Evolutionary conservation across 2,329 filamentous ascomycete genomes (phyloP).

Genomic region (Lithohypha guttulata): DNA sequence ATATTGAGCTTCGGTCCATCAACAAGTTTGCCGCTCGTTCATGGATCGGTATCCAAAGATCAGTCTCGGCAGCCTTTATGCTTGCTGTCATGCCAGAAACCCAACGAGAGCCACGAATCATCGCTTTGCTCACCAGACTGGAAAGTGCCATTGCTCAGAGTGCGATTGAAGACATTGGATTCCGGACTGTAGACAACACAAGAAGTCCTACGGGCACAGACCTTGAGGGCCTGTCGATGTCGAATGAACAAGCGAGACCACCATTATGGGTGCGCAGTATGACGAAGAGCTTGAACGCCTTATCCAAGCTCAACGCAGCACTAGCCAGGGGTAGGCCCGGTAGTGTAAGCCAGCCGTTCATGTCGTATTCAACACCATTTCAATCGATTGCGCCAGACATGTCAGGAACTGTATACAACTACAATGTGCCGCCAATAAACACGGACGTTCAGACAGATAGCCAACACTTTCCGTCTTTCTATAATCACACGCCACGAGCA

Average conservation of each 20-base stretch:
- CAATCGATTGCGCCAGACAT: neutral
- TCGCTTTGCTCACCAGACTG: slow-evolving; percentile 31
- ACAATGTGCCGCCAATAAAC: neutral
- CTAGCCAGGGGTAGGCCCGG: slow-evolving; percentile 21
- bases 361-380: neutral
- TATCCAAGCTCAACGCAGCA: slow-evolving; percentile 36
- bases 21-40: slow-evolving; percentile 35
- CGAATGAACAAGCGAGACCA: slow-evolving; percentile 8
- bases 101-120: slow-evolving; percentile 31
- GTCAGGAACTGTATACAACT: slow-evolving; percentile 7
- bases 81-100: slow-evolving; percentile 37
- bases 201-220: slow-evolving; percentile 1
- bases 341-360: neutral
- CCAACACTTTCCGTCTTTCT: slow-evolving; percentile 1
- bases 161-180: slow-evolving; percentile 23
- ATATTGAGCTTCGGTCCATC: slow-evolving; percentile 43
- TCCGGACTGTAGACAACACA: slow-evolving; percentile 11
- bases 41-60: slow-evolving; percentile 38
- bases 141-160: slow-evolving; percentile 36
- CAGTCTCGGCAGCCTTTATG: slow-evolving; percentile 38
- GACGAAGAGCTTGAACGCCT: slow-evolving; percentile 34
- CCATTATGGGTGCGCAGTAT: slow-evolving; percentile 37
- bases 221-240: slow-evolving; percentile 6
- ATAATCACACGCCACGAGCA: neutral
- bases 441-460: neutral